A percentile compares a stretch with the other conserved stretches of the same genome.
phyloP scores from a whole-genome alignment of 225 moss, liverwort and hornwort species.

The Pseudisothecium myosuroides region DNA sequence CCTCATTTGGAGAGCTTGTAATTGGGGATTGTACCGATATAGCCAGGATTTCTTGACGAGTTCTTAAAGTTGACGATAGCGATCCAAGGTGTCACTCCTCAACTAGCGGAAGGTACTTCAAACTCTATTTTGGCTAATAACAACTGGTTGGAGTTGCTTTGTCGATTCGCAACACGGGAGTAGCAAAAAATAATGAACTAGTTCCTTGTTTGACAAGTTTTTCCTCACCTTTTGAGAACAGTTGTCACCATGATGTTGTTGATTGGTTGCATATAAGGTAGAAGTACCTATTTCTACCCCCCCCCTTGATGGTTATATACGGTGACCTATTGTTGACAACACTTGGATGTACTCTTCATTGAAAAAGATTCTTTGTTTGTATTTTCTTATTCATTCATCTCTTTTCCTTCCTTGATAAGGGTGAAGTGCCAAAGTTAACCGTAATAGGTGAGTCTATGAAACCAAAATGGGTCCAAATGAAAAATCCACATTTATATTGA shows the following conservation, averaged over 20 bases:
- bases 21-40: neutral
- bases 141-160: rapidly evolving
- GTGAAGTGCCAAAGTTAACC: too few species aligned
- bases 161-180: rapidly evolving
- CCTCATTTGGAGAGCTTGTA: neutral
- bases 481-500: too few species aligned
- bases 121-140: neutral
- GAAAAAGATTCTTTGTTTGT: too few species aligned
- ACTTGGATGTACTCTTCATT: too few species aligned
- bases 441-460: too few species aligned
- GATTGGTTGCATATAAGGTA: neutral
- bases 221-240: neutral
- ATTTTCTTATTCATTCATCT: too few species aligned
- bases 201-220: neutral
- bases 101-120: rapidly evolving
- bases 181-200: neutral
- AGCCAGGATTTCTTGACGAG: neutral
- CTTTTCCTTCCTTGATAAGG: too few species aligned
- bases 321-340: too few species aligned
- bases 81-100: neutral
- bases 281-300: too few species aligned
- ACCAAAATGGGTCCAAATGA: too few species aligned
- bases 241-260: rapidly evolving
- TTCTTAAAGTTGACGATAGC: neutral
- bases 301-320: too few species aligned